phyloP scores from a whole-genome alignment of 805 yeast genomes.

The Starmerella bombi region DNA sequence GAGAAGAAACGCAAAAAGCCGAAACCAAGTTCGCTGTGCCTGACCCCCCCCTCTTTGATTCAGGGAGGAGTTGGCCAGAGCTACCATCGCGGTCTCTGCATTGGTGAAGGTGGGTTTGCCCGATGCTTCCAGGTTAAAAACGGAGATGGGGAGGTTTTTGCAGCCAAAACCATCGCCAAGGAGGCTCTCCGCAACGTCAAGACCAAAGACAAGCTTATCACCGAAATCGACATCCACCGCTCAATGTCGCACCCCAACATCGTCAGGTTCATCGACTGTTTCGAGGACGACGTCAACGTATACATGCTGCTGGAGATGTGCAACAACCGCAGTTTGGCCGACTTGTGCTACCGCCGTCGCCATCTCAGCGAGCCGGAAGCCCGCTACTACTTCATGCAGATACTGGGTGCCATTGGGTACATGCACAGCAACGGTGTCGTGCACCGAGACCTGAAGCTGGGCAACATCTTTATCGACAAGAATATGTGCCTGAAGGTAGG shows the following conservation, averaged over 20 bases:
- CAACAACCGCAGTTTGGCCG: constrained; percentile 90
- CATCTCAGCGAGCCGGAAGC: constrained; percentile 85
- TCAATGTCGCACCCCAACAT: constrained; percentile 77
- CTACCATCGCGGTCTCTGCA: constrained; percentile 75
- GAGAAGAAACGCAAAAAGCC: constrained; percentile 38
- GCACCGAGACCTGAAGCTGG: constrained; percentile 91
- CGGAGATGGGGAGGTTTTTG: constrained; percentile 67
- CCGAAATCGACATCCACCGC: constrained; percentile 92
- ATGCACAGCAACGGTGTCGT: constrained; percentile 85
- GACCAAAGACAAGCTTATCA: constrained; percentile 61
- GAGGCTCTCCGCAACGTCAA: constrained; percentile 83
- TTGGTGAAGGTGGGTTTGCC: constrained; percentile 99
- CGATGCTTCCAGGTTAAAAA: constrained; percentile 95
- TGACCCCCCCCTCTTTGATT: constrained; percentile 91
- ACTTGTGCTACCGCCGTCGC: constrained; percentile 71
- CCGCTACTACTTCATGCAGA: constrained; percentile 76
- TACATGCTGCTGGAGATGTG: constrained; percentile 89
- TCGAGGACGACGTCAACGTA: constrained; percentile 90
- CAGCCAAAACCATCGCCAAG: constrained; percentile 96
- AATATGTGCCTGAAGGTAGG: constrained; percentile 92
- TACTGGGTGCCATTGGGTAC: constrained; percentile 85
- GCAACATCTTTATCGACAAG: constrained; percentile 88
- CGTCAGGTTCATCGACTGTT: constrained; percentile 88
- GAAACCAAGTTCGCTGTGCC: constrained; percentile 78
- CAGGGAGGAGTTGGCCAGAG: constrained; percentile 77